A percentile compares a stretch with the other conserved stretches of the same genome.
These are phyloP conservation scores for Hypholoma fasciculare DNA, from an alignment of 768 basidiomycete species.

Conservation along the genomic window DNA sequence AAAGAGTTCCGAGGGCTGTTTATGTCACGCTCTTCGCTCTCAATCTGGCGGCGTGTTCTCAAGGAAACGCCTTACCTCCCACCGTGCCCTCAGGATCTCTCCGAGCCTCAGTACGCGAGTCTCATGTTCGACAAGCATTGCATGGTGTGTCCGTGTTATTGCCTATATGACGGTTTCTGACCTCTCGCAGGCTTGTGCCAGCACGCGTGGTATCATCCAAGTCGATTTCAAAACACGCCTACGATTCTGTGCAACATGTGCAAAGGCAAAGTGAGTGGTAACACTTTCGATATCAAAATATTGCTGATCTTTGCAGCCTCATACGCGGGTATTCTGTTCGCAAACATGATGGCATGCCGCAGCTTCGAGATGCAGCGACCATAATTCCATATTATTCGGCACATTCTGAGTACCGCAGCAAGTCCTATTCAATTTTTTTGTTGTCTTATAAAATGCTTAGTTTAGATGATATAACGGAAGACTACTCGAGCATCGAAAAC, in stretches of 20 bases:
- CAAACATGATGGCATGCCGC: not conserved
- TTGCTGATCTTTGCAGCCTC: not conserved
- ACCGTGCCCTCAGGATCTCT: conserved; percentile 21
- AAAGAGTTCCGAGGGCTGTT: conserved; percentile 32
- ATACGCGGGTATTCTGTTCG: not conserved
- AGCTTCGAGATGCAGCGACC: not conserved
- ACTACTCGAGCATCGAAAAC: too few species aligned
- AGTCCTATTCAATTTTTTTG: too few species aligned
- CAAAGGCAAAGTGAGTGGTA: conserved; percentile 4
- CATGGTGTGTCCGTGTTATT: conserved; percentile 10
- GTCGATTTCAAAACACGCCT: conserved; percentile 4
- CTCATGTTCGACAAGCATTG: conserved; percentile 20
- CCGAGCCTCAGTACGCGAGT: conserved; percentile 22
- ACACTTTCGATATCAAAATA: too few species aligned
- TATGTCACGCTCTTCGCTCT: conserved; percentile 18
- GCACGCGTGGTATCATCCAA: not conserved
- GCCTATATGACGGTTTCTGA: not conserved
- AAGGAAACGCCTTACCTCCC: conserved; percentile 13
- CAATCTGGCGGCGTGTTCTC: conserved; percentile 22
- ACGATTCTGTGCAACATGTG: conserved; percentile 4
- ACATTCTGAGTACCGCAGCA: too few species aligned
- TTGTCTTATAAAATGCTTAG: too few species aligned
- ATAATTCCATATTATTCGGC: not conserved
- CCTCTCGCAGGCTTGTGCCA: not conserved
- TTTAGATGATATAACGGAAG: too few species aligned